Base-by-base conservation (phyloP, 257 asterid genomes). In the Penstemon eatonii region DNA sequence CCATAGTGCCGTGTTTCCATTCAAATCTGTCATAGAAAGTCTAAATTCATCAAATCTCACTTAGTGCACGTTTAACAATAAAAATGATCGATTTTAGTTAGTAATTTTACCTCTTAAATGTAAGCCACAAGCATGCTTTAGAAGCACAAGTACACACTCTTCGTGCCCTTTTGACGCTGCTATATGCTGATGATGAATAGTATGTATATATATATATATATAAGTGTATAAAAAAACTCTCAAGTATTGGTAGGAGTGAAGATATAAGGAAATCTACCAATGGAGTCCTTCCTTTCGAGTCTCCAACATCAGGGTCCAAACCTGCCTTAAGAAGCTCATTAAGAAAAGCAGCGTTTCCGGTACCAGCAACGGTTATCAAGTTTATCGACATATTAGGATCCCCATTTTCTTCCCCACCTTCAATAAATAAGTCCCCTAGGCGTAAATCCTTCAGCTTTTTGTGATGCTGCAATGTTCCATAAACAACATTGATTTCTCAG, bases 331-430 rank as follows among this genome's bases (percentile, higher is more conserved):
- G 95, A 56, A 93, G 96, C 80, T 88, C 99, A 36, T 88, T 84
- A 13, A 93, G 94, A 71, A 93, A 90, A 64, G 88, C 87, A 62
- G 97, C 93, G 78, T 93, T 93, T 8, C 97, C 99, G 3, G 94
- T 90, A 18, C 80, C 76, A 7, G 95, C 96, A 47, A 93, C 94
- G 3, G 88, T 85, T 7, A 88, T 69, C 89, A 93, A 79, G 72
- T 85, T 88, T 40, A 90, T 82, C 33, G 89, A 90, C 85, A 78
- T 75, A 82, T 82, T 83, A 0, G 81, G 79, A 60, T 85, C 88
- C 3, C 71, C 77, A 11, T 82, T 87, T 61, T 79, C 98, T 5
- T 76, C 91, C 12, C 68, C 90, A 4, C 83, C 83, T 56, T 81
- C 93, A 6, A 85, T 61, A 49, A 88, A 84, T n/a, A 87, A 76